These are phyloP conservation scores for Gracilaria domingensis DNA, from an alignment of 23 red algal species.

Conservation along the genomic window DNA sequence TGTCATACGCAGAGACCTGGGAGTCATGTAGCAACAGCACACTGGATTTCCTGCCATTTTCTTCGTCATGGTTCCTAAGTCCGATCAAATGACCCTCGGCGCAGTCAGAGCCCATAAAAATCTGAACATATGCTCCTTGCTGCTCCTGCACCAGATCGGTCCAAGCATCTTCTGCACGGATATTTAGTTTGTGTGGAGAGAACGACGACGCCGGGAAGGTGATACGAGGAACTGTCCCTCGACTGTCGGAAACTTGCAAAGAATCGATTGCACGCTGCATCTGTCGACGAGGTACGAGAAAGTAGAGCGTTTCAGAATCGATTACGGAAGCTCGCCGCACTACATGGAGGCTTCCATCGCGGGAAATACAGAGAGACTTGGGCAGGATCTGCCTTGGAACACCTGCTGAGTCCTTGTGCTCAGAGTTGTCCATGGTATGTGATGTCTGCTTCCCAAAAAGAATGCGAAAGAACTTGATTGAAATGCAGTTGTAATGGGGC, in stretches of 20 bases:
- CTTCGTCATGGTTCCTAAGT: not conserved
- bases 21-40: constrained; percentile 1
- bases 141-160: not conserved
- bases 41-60: not conserved
- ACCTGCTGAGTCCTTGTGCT: no score
- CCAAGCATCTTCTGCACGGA: not conserved
- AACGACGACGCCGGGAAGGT: not conserved
- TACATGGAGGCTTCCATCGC: no score
- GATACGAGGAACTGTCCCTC: not conserved
- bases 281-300: not conserved
- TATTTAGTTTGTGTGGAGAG: not conserved
- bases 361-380: no score
- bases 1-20: not conserved
- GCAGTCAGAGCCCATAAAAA: not conserved
- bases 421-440: no score
- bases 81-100: constrained; percentile 7
- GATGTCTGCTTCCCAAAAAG: no score
- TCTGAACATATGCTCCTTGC: not conserved
- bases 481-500: no score
- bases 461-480: no score
- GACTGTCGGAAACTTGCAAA: not conserved
- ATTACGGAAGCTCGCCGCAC: not conserved
- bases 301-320: not conserved
- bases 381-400: no score
- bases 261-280: not conserved